Evolutionary conservation across 257 asterid species (phyloP).

Genomic region (Verbascum thapsus): DNA sequence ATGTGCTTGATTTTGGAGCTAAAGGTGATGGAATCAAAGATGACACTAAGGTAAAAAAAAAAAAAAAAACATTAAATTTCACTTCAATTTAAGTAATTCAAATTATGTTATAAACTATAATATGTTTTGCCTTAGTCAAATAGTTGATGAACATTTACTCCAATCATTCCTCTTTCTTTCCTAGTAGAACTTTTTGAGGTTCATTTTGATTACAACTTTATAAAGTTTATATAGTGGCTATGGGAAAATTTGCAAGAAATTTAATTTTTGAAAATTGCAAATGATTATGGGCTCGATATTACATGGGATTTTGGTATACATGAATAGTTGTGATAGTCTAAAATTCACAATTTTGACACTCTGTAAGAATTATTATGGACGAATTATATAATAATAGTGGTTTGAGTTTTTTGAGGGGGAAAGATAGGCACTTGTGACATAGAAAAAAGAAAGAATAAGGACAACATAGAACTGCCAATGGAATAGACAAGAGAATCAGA

Average conservation of each 20-base stretch:
- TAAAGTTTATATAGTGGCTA: conserved; percentile 19
- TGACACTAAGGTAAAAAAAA: conserved; percentile 75
- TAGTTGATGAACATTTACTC: conserved; percentile 6
- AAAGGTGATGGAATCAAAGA: conserved; percentile 79
- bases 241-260: conserved; percentile 10
- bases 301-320: neutral
- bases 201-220: conserved; percentile 7
- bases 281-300: neutral
- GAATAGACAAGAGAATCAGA: conserved; percentile 37
- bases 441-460: conserved; percentile 18
- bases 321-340: neutral
- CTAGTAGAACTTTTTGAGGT: neutral
- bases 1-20: conserved; percentile 79
- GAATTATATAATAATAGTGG: neutral
- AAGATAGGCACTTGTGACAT: conserved; percentile 37
- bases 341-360: too few relatives aligned
- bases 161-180: conserved; percentile 16
- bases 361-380: too few relatives aligned
- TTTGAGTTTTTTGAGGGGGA: conserved; percentile 26
- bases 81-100: too few relatives aligned
- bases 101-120: too few relatives aligned
- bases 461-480: conserved; percentile 40
- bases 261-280: neutral
- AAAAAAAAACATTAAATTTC: neutral
- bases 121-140: conserved; percentile 19